Evolutionary conservation across 768 basidiomycete species (phyloP).

Genomic region (Candolleomyces eurysporus): DNA sequence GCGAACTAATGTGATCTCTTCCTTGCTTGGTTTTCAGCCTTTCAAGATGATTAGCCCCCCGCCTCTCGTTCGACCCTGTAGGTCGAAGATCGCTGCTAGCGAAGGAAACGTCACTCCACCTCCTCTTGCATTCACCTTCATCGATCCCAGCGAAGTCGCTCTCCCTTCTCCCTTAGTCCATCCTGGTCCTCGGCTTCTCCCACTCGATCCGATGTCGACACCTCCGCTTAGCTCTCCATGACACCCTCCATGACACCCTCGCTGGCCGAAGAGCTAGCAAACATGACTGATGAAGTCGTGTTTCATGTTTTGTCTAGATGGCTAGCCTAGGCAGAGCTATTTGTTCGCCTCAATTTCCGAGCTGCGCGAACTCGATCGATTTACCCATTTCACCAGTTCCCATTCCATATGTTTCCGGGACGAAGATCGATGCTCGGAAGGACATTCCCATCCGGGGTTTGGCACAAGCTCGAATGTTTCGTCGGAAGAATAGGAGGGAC

Average conservation of each 20-base stretch:
- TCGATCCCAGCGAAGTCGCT: slow-evolving; percentile 34
- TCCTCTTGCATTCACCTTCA: slow-evolving; percentile 57
- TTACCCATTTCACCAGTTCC: slow-evolving; percentile 83
- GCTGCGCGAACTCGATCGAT: slow-evolving; percentile 68
- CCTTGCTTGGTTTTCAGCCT: not conserved
- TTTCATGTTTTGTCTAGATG: slow-evolving; percentile 33
- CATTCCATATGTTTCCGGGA: slow-evolving; percentile 48
- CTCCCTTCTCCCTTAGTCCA: no score
- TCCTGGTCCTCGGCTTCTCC: no score
- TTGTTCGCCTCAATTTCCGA: slow-evolving; percentile 60
- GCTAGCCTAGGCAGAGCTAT: slow-evolving; percentile 78
- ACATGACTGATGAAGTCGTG: no score
- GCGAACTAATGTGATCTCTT: not conserved
- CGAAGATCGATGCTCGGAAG: slow-evolving; percentile 67
- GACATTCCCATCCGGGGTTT: slow-evolving; percentile 65
- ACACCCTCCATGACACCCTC: no score
- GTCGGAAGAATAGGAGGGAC: slow-evolving; percentile 60
- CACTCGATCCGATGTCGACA: no score
- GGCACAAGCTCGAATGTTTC: slow-evolving; percentile 20
- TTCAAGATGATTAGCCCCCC: slow-evolving; percentile 34
- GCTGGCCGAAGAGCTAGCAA: no score
- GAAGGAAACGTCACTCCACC: slow-evolving; percentile 21
- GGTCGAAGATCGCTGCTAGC: slow-evolving; percentile 19
- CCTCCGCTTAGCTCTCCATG: no score
- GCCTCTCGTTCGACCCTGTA: slow-evolving; percentile 56